Evolutionary conservation across 495 filamentous ascomycete genomes (phyloP), one percentile per base, ranked within the genome.

Genomic region (Glarea lozoyensis): DNA sequence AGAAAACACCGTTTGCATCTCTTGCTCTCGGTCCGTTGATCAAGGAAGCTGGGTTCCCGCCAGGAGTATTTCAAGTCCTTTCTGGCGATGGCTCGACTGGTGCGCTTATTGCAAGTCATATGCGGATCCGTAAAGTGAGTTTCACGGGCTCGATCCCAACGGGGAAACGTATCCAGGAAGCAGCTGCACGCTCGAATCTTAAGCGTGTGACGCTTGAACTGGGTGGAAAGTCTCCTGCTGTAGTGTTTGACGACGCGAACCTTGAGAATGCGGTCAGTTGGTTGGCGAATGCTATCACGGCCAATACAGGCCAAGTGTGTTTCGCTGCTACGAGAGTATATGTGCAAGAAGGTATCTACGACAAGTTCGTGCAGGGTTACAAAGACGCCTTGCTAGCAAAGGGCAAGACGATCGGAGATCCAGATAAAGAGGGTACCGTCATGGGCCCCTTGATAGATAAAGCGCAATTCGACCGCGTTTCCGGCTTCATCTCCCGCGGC

Each of bases 1-100:
- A 94, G 58, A 63, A 79, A 29, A 79, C 81, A 10, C 88, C 88
- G 4, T 80, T 79, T 41, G 76, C 72, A 44, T 84, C 86, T 67
- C 84, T 75, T 69, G 78, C 76, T 29, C 68, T 94, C 34, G 75
- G 78, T 19, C 76, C 78, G 22, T 56, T 86, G 50, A 75, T 89
- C 57, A 68, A 69, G n/a, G 76, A 87, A 59, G 88, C 88, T 18
- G 87, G 88, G 43, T 70, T 80, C 20, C 75, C 76, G 2, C 61
- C 61, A 18, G 79, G 75, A 13, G 69, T 72, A 4, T 52, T 84
- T 9, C 81, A 82, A 56, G 53, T 72, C 36, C 46, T 84, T 23
- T 62, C 69, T 19, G 0, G 54, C 67, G 11, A 62, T 55, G 42
- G 68, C 79, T 42, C 75, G 69, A 10, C 55, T 65, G 45, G 52